Percentiles rank a stretch among this genome's conserved stretches.
phyloP scores from a whole-genome alignment of 2,329 filamentous ascomycete species.

The Metarhizium brunneum region DNA sequence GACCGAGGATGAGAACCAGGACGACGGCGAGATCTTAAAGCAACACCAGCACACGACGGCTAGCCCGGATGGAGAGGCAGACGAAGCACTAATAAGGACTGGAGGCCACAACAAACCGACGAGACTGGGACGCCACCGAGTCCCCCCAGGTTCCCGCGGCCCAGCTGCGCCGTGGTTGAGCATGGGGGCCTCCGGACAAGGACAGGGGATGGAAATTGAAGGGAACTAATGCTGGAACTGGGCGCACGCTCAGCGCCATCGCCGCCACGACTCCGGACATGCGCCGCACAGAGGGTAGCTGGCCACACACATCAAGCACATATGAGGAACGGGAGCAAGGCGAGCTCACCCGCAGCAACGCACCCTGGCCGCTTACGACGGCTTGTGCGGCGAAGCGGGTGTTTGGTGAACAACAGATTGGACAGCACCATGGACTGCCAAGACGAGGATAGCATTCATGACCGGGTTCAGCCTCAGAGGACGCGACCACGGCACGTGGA shows the following conservation, averaged over 20 bases:
- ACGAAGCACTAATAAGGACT: neutral
- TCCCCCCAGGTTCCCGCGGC: neutral
- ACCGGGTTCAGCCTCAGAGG: neutral
- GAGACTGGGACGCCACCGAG: neutral
- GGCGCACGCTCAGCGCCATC: no score
- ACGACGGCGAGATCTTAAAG: no score
- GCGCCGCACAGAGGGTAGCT: no score
- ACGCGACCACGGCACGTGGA: neutral
- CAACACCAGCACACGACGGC: neutral
- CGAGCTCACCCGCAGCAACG: neutral
- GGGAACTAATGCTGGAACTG: neutral
- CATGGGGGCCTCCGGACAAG: neutral
- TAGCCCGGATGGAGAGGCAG: neutral
- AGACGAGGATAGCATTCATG: neutral
- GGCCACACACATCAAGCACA: no score
- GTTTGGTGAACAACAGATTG: neutral
- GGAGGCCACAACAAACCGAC: neutral
- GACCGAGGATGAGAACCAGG: neutral
- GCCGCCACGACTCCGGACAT: no score
- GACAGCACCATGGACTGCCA: neutral
- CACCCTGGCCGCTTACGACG: conserved; percentile 5
- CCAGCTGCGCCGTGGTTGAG: neutral
- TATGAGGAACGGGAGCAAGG: no score
- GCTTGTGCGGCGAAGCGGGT: conserved; percentile 2
- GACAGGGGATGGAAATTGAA: neutral